A percentile compares a stretch with the other conserved stretches of the same genome.
Conservation (phyloP, 139 green algal species). For the Coccomyxa sp. region DNA sequence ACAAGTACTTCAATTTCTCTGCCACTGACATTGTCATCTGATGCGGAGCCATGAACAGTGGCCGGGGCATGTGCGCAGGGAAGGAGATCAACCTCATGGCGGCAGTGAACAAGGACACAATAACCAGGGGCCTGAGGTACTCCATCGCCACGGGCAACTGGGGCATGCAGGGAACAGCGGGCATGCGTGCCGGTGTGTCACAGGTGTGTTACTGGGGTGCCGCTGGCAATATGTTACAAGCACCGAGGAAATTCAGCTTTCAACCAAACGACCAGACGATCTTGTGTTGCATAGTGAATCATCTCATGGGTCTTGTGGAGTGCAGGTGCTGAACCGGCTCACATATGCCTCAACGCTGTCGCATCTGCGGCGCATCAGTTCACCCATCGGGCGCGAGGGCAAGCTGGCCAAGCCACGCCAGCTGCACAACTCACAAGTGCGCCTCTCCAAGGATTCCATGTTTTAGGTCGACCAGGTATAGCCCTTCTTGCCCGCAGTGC, state of each 20-base stretch:
- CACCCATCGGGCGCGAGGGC: constrained; percentile 89
- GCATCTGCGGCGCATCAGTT: constrained; percentile 96
- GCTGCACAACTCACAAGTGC: constrained; percentile 92
- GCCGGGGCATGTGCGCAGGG: constrained; percentile 11
- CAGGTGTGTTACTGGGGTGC: constrained; percentile 45
- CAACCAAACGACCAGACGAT: neutral
- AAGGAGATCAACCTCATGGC: constrained; percentile 77
- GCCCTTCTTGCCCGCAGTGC: no score
- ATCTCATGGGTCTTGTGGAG: no score
- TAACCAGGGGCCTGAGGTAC: constrained; percentile 92
- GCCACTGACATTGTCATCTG: no score
- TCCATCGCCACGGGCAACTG: constrained; percentile 97
- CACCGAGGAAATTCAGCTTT: neutral
- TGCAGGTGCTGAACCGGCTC: constrained; percentile 92
- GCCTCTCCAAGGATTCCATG: neutral
- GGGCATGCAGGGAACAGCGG: constrained; percentile 78
- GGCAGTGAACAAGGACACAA: constrained; percentile 87
- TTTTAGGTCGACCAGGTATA: neutral
- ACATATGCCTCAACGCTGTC: constrained; percentile 93
- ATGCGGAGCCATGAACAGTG: no score
- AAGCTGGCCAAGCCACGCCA: constrained; percentile 95
- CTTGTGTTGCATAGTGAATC: no score
- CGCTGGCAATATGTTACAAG: neutral
- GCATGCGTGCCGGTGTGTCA: constrained; percentile 76
- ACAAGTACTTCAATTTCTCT: no score